A percentile compares a stretch with the other conserved stretches of the same genome.
Evolutionary conservation across 1,139 yeast genomes (phyloP).

Genomic region (Hyphopichia buzzinii): DNA sequence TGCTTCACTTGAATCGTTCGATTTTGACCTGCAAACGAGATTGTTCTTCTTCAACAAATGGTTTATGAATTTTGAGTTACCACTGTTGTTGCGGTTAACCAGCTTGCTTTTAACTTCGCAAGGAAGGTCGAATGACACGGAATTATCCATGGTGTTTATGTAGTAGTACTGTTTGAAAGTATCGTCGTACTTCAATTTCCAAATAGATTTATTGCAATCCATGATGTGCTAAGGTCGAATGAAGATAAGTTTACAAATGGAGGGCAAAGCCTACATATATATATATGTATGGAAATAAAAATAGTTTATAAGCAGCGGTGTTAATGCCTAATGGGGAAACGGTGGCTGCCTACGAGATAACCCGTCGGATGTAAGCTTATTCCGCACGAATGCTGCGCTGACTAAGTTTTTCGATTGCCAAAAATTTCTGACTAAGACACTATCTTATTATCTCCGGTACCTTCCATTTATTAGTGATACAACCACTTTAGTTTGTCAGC

Average conservation of each 20-base stretch:
- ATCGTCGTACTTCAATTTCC: slow-evolving; percentile 30
- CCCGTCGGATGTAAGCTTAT: background rate
- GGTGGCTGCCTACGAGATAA: background rate
- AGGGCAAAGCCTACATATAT: background rate
- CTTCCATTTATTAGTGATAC: too few species aligned
- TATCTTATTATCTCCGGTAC: too few species aligned
- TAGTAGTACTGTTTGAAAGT: slow-evolving; percentile 38
- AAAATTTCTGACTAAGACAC: too few species aligned
- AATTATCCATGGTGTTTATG: slow-evolving; percentile 27
- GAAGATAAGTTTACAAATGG: background rate
- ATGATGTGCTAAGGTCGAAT: background rate
- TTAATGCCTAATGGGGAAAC: background rate
- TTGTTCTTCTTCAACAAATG: slow-evolving; percentile 3
- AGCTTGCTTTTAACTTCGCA: slow-evolving; percentile 32
- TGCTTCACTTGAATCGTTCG: background rate
- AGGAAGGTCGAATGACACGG: slow-evolving; percentile 40
- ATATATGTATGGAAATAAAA: background rate
- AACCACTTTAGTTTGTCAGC: too few species aligned
- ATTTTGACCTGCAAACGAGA: slow-evolving; percentile 2
- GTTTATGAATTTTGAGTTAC: slow-evolving; percentile 2
- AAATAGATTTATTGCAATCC: slow-evolving; percentile 5
- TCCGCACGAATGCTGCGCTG: too few species aligned
- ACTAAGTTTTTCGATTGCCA: too few species aligned
- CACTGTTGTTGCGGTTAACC: slow-evolving; percentile 3
- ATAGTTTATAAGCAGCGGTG: background rate